Evolutionary conservation across 2,329 filamentous ascomycete species (phyloP).

Genomic region (Phialophora expanda): DNA sequence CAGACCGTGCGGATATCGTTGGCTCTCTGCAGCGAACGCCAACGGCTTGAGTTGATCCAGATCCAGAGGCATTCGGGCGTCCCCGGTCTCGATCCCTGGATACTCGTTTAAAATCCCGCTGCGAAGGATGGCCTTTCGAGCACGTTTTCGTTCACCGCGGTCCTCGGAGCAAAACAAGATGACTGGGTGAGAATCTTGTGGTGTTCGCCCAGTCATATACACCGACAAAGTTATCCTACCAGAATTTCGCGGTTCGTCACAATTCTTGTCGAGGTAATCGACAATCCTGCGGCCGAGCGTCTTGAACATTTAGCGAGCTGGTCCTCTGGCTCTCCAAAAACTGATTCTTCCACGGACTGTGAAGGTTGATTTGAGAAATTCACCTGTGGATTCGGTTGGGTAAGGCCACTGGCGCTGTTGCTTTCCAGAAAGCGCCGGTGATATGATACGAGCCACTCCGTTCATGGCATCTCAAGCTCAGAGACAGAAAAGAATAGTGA

Average conservation of each 20-base stretch:
- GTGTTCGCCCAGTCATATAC: conserved; percentile 4
- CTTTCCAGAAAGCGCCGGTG: background rate
- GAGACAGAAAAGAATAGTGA: no score
- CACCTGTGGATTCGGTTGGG: conserved; percentile 5
- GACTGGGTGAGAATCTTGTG: conserved; percentile 1
- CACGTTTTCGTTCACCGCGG: background rate
- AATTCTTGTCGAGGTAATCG: background rate
- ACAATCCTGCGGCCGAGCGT: background rate
- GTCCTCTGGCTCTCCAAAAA: conserved; percentile 15
- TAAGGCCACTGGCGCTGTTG: background rate
- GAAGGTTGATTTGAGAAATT: background rate
- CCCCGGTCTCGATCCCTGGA: no score
- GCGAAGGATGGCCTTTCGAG: no score
- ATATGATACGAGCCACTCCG: no score
- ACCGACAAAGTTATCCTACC: background rate
- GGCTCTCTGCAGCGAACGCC: no score
- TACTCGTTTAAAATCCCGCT: no score
- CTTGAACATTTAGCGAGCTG: conserved; percentile 3
- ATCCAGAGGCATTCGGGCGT: no score
- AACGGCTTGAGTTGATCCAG: no score
- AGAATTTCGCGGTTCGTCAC: conserved; percentile 4
- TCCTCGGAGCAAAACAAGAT: conserved; percentile 4
- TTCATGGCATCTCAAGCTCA: conserved; percentile 5
- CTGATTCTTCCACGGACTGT: background rate
- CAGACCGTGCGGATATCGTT: no score